These are phyloP conservation scores for Fusarium hainanense DNA, from an alignment of 2,329 filamentous ascomycete genomes.

Conservation along the genomic window DNA sequence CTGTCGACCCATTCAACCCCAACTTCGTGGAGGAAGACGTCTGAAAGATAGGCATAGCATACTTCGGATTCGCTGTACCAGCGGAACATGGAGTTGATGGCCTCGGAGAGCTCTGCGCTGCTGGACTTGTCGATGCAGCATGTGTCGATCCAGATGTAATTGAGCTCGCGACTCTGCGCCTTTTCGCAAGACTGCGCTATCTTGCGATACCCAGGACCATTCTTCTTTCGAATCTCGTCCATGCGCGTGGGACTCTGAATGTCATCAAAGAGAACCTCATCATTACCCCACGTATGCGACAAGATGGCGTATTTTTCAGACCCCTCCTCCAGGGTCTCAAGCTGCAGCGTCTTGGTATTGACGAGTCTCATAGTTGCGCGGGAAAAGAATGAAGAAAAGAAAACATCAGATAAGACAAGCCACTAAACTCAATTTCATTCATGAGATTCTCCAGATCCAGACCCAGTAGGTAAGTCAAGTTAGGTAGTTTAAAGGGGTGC, in stretches of 20 bases:
- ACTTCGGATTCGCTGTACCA: slow-evolving; percentile 40
- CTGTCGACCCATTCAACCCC: slow-evolving; percentile 23
- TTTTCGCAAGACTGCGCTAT: slow-evolving; percentile 40
- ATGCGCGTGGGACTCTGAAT: slow-evolving; percentile 36
- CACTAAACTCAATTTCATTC: slow-evolving; percentile 3
- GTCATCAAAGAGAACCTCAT: slow-evolving; percentile 43
- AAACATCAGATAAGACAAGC: slow-evolving; percentile 16
- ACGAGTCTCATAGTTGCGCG: slow-evolving; percentile 42
- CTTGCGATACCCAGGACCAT: slow-evolving; percentile 41
- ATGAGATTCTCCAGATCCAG: not conserved
- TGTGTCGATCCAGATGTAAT: slow-evolving; percentile 44
- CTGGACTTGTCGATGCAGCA: slow-evolving; percentile 46
- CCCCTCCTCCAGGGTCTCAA: slow-evolving; percentile 34
- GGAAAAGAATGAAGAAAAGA: slow-evolving; percentile 6
- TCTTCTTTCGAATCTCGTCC: slow-evolving; percentile 32
- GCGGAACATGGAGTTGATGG: slow-evolving; percentile 45
- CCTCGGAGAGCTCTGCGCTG: slow-evolving; percentile 44
- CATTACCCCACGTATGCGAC: slow-evolving; percentile 45
- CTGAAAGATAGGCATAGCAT: slow-evolving; percentile 43
- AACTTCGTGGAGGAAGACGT: slow-evolving; percentile 33
- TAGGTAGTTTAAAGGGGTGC: slow-evolving; percentile 1
- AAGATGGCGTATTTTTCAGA: slow-evolving; percentile 42
- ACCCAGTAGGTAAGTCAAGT: not conserved
- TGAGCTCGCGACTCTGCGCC: slow-evolving; percentile 37
- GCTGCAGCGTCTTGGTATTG: slow-evolving; percentile 45